Evolutionary conservation across 1,284 basidiomycete genomes (phyloP).

Genomic region (Rhizopogon parksii): DNA sequence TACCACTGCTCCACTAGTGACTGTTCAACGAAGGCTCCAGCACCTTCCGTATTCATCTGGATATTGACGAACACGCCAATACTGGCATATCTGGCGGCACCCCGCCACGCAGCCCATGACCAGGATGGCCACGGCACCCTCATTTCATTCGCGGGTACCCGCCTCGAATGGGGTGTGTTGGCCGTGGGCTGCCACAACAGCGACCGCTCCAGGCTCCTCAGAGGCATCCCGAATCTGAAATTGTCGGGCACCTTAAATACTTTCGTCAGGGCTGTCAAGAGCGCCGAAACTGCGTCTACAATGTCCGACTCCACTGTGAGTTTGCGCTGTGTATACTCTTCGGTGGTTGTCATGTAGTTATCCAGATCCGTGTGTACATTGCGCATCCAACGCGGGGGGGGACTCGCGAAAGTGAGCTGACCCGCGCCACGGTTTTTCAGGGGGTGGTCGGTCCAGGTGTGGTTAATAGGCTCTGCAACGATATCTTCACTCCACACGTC

Average conservation of each 20-base stretch:
- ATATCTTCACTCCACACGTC: constrained; percentile 19
- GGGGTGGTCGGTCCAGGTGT: too few species aligned
- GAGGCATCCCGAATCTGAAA: constrained; percentile 5
- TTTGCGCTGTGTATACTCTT: not conserved
- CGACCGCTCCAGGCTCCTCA: not conserved
- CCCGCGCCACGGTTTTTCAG: too few species aligned
- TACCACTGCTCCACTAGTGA: too few species aligned
- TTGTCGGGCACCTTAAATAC: not conserved
- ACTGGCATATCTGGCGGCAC: not conserved
- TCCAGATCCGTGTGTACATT: too few species aligned
- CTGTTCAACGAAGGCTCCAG: too few species aligned
- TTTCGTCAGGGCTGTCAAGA: not conserved
- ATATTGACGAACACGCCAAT: not conserved
- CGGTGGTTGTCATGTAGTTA: not conserved
- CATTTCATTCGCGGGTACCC: not conserved
- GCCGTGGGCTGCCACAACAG: constrained; percentile 5
- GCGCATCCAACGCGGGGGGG: too few species aligned
- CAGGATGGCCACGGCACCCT: constrained; percentile 5
- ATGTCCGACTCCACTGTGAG: constrained; percentile 6
- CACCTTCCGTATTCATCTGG: too few species aligned
- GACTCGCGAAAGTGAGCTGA: too few species aligned
- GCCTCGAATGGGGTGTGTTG: not conserved
- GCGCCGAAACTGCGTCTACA: not conserved
- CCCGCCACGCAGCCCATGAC: constrained; percentile 6
- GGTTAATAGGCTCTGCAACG: constrained; percentile 5